These are phyloP conservation scores for Ascobolus immersus DNA, from an alignment of 495 filamentous ascomycete species.

Conservation along the genomic window DNA sequence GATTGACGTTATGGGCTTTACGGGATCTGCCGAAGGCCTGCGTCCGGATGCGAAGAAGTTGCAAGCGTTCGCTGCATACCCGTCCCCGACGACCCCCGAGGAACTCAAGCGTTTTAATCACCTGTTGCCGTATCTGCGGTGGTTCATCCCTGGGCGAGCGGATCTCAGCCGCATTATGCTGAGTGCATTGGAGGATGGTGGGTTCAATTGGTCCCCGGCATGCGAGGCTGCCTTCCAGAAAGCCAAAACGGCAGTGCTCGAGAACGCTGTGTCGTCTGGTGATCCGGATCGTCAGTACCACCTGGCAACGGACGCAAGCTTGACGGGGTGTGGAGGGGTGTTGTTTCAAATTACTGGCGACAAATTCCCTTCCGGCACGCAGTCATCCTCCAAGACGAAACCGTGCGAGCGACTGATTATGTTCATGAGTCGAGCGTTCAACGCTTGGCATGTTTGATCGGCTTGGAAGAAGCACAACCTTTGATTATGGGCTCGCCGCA, in stretches of 20 bases:
- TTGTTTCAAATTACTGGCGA: background rate
- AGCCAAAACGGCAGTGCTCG: background rate
- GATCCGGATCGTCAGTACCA: background rate
- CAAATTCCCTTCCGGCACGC: background rate
- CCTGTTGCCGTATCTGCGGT: background rate
- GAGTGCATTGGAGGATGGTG: no score
- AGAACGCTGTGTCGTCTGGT: background rate
- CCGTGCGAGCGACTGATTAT: background rate
- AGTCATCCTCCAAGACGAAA: background rate
- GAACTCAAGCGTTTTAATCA: background rate
- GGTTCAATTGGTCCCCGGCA: background rate
- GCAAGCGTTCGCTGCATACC: background rate
- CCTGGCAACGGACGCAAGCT: background rate
- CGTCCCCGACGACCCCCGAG: background rate
- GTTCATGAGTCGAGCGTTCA: background rate
- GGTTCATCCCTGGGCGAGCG: background rate
- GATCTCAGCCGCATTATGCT: background rate
- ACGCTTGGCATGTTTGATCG: background rate
- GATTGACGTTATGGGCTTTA: background rate
- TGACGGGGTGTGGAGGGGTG: background rate
- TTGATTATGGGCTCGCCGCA: background rate
- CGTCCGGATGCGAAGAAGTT: background rate
- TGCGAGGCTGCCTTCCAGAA: background rate
- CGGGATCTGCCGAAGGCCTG: background rate
- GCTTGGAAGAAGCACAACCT: background rate